phyloP scores from a whole-genome alignment of 371 early-diverging fungal species.

The Thermomucor indicae-seudaticae region DNA sequence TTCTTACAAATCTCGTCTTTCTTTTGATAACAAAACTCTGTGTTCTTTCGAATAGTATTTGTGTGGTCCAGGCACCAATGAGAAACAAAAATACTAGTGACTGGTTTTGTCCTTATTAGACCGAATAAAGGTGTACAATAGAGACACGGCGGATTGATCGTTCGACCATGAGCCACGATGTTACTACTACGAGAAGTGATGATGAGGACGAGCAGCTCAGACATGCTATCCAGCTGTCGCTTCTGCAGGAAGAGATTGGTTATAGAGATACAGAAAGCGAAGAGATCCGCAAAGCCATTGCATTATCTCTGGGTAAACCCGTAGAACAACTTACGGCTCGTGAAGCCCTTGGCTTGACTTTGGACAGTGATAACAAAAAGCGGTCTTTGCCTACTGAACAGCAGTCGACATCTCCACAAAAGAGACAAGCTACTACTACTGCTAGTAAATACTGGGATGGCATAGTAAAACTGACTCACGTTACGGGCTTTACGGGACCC shows the following conservation, averaged over 20 bases:
- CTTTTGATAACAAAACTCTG: no score
- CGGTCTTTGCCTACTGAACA: conserved; percentile 1
- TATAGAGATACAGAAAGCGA: conserved; percentile 21
- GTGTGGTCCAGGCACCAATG: no score
- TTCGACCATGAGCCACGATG: not conserved
- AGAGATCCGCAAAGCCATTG: conserved; percentile 29
- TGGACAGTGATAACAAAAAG: not conserved
- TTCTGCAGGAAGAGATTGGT: not conserved
- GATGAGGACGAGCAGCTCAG: conserved; percentile 1
- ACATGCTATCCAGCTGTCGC: not conserved
- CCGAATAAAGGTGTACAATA: no score
- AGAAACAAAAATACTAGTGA: no score
- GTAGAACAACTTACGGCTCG: conserved; percentile 38
- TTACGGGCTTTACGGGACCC: conserved; percentile 29
- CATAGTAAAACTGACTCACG: conserved; percentile 33
- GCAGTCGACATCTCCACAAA: conserved; percentile 17
- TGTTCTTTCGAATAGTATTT: no score
- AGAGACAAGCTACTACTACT: not conserved
- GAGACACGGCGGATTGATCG: no score
- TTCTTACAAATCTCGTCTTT: no score
- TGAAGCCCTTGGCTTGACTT: conserved; percentile 15
- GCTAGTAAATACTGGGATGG: conserved; percentile 28
- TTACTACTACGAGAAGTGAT: not conserved
- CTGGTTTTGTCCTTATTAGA: no score
- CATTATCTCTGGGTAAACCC: conserved; percentile 35